These are phyloP conservation scores for Curvularia lunata DNA, from an alignment of 2,329 filamentous ascomycete species.

Conservation along the genomic window DNA sequence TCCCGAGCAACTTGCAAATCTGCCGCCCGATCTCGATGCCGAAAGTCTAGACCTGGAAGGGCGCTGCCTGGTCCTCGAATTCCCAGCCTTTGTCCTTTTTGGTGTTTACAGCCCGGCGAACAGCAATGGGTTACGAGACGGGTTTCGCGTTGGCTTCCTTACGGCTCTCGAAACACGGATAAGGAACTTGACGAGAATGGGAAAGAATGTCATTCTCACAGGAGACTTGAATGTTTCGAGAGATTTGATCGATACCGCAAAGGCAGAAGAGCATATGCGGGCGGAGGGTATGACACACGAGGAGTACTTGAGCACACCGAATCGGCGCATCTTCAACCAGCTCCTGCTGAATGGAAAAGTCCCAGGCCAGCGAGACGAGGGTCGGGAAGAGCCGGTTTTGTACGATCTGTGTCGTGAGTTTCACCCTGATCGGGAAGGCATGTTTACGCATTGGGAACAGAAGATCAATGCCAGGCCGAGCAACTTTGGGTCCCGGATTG, in stretches of 20 bases:
- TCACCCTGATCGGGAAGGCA: slow-evolving; percentile 78
- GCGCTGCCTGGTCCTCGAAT: slow-evolving; percentile 88
- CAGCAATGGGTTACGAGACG: slow-evolving; percentile 80
- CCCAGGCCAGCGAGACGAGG: slow-evolving; percentile 69
- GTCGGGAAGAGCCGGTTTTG: slow-evolving; percentile 72
- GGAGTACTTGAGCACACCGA: slow-evolving; percentile 74
- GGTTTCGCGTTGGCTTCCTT: slow-evolving; percentile 82
- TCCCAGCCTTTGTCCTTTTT: slow-evolving; percentile 91
- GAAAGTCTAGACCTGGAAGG: slow-evolving; percentile 84
- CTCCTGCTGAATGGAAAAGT: slow-evolving; percentile 77
- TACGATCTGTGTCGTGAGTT: slow-evolving; percentile 85
- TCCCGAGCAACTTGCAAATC: slow-evolving; percentile 67
- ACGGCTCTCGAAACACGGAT: slow-evolving; percentile 81
- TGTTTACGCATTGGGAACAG: slow-evolving; percentile 98
- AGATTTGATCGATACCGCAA: slow-evolving; percentile 76
- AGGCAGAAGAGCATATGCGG: slow-evolving; percentile 71
- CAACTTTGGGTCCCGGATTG: slow-evolving; percentile 91
- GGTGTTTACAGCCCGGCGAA: slow-evolving; percentile 92
- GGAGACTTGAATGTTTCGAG: slow-evolving; percentile 86
- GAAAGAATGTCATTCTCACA: slow-evolving; percentile 83
- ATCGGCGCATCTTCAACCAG: slow-evolving; percentile 82
- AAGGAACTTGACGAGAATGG: slow-evolving; percentile 78
- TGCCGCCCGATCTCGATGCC: slow-evolving; percentile 64
- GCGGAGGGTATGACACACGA: slow-evolving; percentile 72
- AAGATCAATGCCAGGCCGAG: slow-evolving; percentile 94